Percentiles rank a stretch among this genome's conserved stretches.
These are phyloP conservation scores for Botrytis aclada DNA, from an alignment of 2,329 filamentous ascomycete species.

Conservation along the genomic window DNA sequence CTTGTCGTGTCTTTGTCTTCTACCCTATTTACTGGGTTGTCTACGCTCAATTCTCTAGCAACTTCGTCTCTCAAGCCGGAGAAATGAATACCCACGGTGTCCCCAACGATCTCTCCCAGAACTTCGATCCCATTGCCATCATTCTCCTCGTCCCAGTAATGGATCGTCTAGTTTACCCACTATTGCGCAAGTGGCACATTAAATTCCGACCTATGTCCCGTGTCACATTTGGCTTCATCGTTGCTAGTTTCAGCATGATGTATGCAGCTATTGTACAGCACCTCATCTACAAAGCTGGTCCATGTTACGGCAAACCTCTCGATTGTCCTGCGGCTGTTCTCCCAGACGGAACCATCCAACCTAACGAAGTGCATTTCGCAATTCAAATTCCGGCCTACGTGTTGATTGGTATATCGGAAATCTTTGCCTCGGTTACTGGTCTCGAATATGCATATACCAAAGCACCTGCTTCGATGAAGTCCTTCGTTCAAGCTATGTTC, in stretches of 20 bases:
- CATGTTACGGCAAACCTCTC: constrained; percentile 50
- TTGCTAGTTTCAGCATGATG: constrained; percentile 15
- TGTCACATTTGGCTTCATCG: constrained; percentile 60
- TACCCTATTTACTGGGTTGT: constrained; percentile 57
- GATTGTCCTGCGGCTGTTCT: constrained; percentile 29
- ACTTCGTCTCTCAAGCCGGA: constrained; percentile 56
- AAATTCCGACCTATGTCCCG: constrained; percentile 56
- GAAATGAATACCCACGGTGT: constrained; percentile 51
- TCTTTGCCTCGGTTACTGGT: constrained; percentile 57
- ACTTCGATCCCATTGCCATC: constrained; percentile 58
- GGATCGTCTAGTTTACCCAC: constrained; percentile 54
- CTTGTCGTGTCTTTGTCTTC: constrained; percentile 58
- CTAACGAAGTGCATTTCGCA: constrained; percentile 37
- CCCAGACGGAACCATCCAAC: constrained; percentile 3
- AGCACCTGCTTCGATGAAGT: constrained; percentile 76
- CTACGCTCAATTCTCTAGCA: constrained; percentile 47
- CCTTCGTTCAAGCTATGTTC: constrained; percentile 65
- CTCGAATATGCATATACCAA: constrained; percentile 77
- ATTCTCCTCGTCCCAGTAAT: constrained; percentile 55
- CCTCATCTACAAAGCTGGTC: constrained; percentile 56
- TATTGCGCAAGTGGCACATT: constrained; percentile 51
- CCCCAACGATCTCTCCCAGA: constrained; percentile 59
- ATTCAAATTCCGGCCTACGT: constrained; percentile 48
- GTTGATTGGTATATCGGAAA: constrained; percentile 54
- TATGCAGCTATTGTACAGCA: constrained; percentile 34